phyloP scores from a whole-genome alignment of 441 rosid species.

The Brassica balearica region DNA sequence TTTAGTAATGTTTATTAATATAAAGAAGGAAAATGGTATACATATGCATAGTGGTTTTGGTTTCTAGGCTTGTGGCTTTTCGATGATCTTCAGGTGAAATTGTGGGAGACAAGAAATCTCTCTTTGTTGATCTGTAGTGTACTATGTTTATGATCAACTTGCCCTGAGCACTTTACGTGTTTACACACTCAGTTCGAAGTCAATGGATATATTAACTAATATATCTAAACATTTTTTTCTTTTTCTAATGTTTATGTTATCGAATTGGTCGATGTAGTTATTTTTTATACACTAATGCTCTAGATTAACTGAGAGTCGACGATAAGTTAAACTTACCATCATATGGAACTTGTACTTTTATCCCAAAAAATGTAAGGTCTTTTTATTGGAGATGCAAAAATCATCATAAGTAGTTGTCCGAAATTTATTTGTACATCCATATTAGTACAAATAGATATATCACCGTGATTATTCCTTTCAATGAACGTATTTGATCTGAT shows the following conservation, averaged over 20 bases:
- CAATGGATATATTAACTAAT: conserved; percentile 11
- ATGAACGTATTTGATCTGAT: no score
- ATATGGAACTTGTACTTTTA: background rate
- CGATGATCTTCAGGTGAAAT: conserved; percentile 45
- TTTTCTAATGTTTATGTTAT: conserved; percentile 3
- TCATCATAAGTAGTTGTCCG: no score
- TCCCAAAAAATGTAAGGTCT: no score
- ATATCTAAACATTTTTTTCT: background rate
- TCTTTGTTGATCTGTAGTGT: conserved; percentile 32
- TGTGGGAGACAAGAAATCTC: conserved; percentile 41
- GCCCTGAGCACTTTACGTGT: conserved; percentile 35
- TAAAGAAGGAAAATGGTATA: conserved; percentile 2
- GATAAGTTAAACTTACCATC: background rate
- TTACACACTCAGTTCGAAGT: conserved; percentile 33
- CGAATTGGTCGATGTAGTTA: conserved; percentile 1
- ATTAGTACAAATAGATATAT: no score
- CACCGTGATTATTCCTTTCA: no score
- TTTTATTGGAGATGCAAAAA: no score
- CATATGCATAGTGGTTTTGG: conserved; percentile 16
- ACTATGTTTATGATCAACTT: conserved; percentile 41
- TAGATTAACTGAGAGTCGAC: background rate
- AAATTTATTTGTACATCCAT: no score
- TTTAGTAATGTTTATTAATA: conserved; percentile 1
- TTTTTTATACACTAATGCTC: conserved; percentile 9
- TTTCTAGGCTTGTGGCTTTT: conserved; percentile 28